Conservation (phyloP, 1,284 basidiomycete species). For the Tilletiaria anomala region DNA sequence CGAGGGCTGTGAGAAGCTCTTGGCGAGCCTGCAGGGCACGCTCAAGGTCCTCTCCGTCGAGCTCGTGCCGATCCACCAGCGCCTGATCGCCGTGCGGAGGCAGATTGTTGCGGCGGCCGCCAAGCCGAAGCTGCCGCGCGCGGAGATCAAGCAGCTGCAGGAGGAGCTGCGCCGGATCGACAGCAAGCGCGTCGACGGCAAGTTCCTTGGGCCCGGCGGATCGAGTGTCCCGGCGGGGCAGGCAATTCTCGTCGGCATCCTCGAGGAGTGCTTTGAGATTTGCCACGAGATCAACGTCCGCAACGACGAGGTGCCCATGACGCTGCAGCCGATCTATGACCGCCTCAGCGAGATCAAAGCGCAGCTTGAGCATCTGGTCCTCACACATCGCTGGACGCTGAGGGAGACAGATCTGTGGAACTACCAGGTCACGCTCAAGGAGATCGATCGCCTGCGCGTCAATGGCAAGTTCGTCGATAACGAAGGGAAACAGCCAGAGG, state of each 20-base stretch:
- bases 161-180: constrained; percentile 89
- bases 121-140: constrained; percentile 65
- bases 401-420: constrained; percentile 69
- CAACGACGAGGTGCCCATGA: constrained; percentile 72
- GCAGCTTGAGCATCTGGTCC: constrained; percentile 72
- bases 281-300: constrained; percentile 87
- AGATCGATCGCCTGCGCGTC: constrained; percentile 91
- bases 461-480: constrained; percentile 93
- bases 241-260: constrained; percentile 52
- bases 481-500: constrained; percentile 75
- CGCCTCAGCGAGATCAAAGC: constrained; percentile 69
- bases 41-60: constrained; percentile 38
- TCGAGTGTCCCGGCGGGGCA: constrained; percentile 74
- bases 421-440: constrained; percentile 82
- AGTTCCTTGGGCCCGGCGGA: constrained; percentile 84
- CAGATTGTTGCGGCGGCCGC: constrained; percentile 77
- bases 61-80: constrained; percentile 45
- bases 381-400: constrained; percentile 93
- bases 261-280: constrained; percentile 95
- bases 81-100: constrained; percentile 71
- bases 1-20: constrained; percentile 55
- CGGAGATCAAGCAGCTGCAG: constrained; percentile 74
- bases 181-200: constrained; percentile 61
- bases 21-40: constrained; percentile 27
- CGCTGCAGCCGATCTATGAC: constrained; percentile 87